Base-by-base conservation (phyloP, 2,329 filamentous ascomycete species). In the Coniochaeta sp. region DNA sequence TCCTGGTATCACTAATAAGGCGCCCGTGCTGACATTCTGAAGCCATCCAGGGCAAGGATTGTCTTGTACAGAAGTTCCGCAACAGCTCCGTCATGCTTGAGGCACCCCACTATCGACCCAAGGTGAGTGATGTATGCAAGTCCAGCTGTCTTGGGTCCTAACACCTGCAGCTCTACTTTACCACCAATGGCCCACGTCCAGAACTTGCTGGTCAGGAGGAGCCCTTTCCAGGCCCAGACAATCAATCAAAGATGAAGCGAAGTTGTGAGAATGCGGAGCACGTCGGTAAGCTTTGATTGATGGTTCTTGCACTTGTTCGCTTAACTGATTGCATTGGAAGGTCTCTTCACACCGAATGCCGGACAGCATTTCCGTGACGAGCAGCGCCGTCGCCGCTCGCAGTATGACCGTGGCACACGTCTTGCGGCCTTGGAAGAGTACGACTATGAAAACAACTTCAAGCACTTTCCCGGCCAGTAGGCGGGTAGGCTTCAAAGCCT, bases 1-100 rank as follows among this genome's bases (percentile, higher is more conserved):
- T 34, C 19, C 26, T 28, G 22, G 28, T 8, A 14, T 12, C 38
- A 6, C 12, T 34, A 58, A 12, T 28, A 6, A 34, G 57, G 34
- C 34, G 31, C 24, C 12, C 60, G 77, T 58, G 58, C 60, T 66
- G 44, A 69, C 63, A 40, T 11, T 14, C 22, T 57, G 47, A 61
- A 92, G 89, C 93, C 14, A 93, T 96, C 62, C 95, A 99, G 77
- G 95, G 95, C 54, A 89, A 89, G 64, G 92, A 96, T 69, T 93
- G 91, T 64, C 81, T 98, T 0, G 85, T 97, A 7, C 90, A 96
- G 72, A 97, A 98, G 71, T 99, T 99, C 70, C 88, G 95, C 38
- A 99, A 99, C 77, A 96, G 91, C 43, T 93, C 91, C 0, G 92
- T 99, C 33, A 97, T 98, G 91, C 80, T 93, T 0, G 93, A 98